Base-by-base conservation (phyloP, 768 basidiomycete species). In the Russula sp. region DNA sequence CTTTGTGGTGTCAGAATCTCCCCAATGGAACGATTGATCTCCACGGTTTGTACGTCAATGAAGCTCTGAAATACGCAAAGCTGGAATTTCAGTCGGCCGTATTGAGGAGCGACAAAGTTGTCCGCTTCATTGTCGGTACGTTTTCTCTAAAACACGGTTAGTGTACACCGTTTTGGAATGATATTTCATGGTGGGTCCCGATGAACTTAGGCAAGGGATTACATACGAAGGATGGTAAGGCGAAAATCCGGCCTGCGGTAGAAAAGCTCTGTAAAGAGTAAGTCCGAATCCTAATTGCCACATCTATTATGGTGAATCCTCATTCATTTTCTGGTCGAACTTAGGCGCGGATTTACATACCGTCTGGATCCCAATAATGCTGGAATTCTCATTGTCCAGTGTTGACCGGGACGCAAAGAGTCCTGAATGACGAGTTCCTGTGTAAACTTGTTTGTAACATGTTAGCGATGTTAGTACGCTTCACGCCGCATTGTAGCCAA, bases 61-160 rank as follows among this genome's bases (percentile, higher is more conserved):
- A 64, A 18, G 63, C 63, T 2, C 14, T 64, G 13, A 11, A 24
- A 11, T 26, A 24, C 7, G 52, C 46, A 26, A 50, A 20, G 34
- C 36, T n/a, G 36, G 26, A 50, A n/a, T 7, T 60, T 16, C 14
- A 40, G n/a, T 26, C 26, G 42, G 58, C 53, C 6, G 32, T 10
- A 7, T n/a, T 1, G 14, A 48, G 46, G 46, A 30, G 13, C 16
- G 3, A 55, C 18, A 22, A 13, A n/a, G 38, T 6, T 9, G 53
- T 64, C n/a, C 59, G n/a, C 26, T 64, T 64, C 59, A 64, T 64
- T 26, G 63, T 64, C 22, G 63, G 63, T 64, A 30, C 22, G 59
- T 18, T 28, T 18, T 38, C 20, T 26, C 46, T 22, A 20, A 9
- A 4, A 3, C 38, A 11, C 10, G 36, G 44, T 46, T 20, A n/a